A percentile compares a stretch with the other conserved stretches of the same genome.
Conservation (phyloP, 768 basidiomycete species). For the Collybia sp. region DNA sequence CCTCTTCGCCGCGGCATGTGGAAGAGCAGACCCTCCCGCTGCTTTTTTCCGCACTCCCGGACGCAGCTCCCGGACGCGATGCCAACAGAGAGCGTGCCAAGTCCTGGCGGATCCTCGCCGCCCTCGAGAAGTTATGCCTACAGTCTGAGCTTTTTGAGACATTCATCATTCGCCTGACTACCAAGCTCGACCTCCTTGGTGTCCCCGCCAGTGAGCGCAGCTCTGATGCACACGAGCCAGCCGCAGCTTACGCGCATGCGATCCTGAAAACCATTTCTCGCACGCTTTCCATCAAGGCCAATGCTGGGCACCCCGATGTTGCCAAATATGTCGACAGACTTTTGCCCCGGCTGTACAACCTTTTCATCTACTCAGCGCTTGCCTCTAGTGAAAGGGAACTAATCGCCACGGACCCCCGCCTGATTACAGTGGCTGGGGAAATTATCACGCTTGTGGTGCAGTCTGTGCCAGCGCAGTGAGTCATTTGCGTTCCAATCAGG, state of each 20-base stretch:
- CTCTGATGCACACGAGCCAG: slow-evolving; percentile 45
- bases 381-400: slow-evolving; percentile 17
- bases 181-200: slow-evolving; percentile 74
- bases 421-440: slow-evolving; percentile 58
- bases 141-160: slow-evolving; percentile 80
- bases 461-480: slow-evolving; percentile 62
- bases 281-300: slow-evolving; percentile 45
- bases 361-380: slow-evolving; percentile 46
- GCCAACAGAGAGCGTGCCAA: slow-evolving; percentile 51
- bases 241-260: slow-evolving; percentile 83
- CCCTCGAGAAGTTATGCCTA: slow-evolving; percentile 68
- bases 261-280: slow-evolving; percentile 67
- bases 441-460: slow-evolving; percentile 68
- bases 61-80: slow-evolving; percentile 50
- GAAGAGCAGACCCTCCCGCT: slow-evolving; percentile 74
- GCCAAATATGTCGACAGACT: slow-evolving; percentile 76
- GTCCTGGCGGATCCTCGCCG: slow-evolving; percentile 63
- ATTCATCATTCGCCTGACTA: slow-evolving; percentile 69
- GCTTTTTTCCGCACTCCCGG: slow-evolving; percentile 74
- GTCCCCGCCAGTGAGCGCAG: slow-evolving; percentile 18
- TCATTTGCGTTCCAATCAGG: slow-evolving; percentile 13
- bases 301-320: slow-evolving; percentile 63
- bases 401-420: slow-evolving; percentile 37
- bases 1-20: slow-evolving; percentile 57
- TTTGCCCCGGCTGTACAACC: slow-evolving; percentile 63